Evolutionary conservation across 73 alveolate genomes (phyloP).

Genomic region (Symbiodinium pilosum): DNA sequence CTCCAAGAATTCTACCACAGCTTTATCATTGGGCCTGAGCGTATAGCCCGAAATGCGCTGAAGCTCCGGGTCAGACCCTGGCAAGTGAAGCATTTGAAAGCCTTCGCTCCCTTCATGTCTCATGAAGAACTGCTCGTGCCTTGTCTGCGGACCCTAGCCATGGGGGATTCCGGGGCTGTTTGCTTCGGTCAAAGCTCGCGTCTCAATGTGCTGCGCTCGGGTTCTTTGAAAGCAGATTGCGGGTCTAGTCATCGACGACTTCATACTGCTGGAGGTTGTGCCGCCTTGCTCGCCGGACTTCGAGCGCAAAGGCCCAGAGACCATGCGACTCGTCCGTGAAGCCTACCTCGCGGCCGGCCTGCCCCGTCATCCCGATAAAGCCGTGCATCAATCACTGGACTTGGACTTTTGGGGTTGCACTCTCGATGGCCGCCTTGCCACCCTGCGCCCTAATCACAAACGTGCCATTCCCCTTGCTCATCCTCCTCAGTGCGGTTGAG

Average conservation of each 20-base stretch:
- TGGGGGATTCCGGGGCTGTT: background rate
- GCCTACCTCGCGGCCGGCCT: background rate
- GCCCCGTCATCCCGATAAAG: background rate
- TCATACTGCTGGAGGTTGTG: background rate
- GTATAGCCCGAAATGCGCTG: background rate
- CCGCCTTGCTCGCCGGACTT: background rate
- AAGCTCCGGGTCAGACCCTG: background rate
- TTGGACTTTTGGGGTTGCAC: background rate
- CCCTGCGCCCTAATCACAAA: background rate
- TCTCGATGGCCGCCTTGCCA: background rate
- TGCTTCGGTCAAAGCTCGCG: background rate
- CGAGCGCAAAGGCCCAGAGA: background rate
- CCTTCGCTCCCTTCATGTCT: background rate
- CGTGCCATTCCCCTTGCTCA: background rate
- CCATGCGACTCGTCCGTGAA: background rate
- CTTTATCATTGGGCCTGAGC: background rate
- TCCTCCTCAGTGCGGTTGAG: background rate
- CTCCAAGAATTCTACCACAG: background rate
- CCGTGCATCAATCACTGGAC: background rate
- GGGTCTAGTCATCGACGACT: background rate
- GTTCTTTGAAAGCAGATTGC: background rate
- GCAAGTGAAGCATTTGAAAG: background rate
- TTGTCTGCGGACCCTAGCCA: background rate
- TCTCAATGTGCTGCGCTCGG: background rate
- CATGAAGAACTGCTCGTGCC: background rate